These are phyloP conservation scores for Populus euphratica DNA, from an alignment of 345 rosid species.

Conservation along the genomic window DNA sequence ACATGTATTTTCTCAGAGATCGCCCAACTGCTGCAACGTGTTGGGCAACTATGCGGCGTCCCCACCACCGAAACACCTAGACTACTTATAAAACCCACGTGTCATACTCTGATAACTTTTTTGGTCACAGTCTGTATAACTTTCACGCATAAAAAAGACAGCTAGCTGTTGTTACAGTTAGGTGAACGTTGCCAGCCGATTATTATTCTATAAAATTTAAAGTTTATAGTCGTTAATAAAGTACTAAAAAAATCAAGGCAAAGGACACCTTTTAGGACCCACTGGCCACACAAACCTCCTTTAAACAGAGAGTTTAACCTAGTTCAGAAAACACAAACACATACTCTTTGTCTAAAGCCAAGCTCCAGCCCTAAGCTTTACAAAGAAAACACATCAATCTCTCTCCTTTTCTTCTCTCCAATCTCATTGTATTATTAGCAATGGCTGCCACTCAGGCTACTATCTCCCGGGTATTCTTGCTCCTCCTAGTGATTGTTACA, in stretches of 20 bases:
- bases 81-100: not conserved
- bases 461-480: slow-evolving; percentile 19
- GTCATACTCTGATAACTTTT: too few species aligned
- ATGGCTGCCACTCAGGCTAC: slow-evolving; percentile 23
- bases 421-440: not conserved
- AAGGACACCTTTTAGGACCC: not conserved
- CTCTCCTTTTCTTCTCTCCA: not conserved
- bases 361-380: too few species aligned
- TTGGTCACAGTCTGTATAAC: too few species aligned
- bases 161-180: not conserved
- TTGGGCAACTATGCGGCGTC: not conserved
- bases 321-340: not conserved
- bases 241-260: not conserved
- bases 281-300: not conserved
- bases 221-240: not conserved
- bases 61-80: not conserved
- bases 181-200: not conserved
- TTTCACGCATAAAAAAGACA: not conserved
- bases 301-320: not conserved
- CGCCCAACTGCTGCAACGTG: not conserved
- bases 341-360: not conserved
- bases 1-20: not conserved
- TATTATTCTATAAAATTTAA: not conserved
- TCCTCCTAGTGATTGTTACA: slow-evolving; percentile 9
- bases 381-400: not conserved